A percentile compares a stretch with the other conserved stretches of the same genome.
Conservation (phyloP, 2,329 filamentous ascomycete genomes). For the Colletotrichum phormii region DNA sequence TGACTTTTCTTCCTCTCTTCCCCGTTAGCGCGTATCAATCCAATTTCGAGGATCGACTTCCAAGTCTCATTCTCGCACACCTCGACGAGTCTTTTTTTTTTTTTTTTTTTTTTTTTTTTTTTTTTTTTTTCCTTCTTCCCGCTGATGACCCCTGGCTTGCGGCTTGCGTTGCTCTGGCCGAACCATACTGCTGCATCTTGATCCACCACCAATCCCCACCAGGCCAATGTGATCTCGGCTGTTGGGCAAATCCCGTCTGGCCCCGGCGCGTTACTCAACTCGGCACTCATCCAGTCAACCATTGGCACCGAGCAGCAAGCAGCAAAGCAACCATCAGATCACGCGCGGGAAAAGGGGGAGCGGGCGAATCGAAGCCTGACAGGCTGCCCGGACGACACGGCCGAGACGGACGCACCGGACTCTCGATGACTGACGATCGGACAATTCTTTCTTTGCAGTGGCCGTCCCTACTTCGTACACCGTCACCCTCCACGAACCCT, state of each 20-base stretch:
- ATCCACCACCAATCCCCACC: conserved; percentile 14
- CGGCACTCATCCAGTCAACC: background rate
- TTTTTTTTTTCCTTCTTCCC: too few species aligned
- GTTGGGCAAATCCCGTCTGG: conserved; percentile 25
- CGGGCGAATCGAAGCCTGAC: conserved; percentile 1
- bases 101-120: too few species aligned
- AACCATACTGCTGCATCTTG: background rate
- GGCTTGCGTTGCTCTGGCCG: background rate
- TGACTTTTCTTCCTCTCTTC: background rate
- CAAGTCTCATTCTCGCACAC: background rate
- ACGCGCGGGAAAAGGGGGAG: conserved; percentile 25
- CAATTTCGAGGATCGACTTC: conserved; percentile 22
- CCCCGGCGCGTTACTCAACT: conserved; percentile 24
- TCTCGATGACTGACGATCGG: conserved; percentile 21
- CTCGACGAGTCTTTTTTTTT: background rate
- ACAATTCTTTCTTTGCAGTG: conserved; percentile 1
- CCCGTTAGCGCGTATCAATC: conserved; percentile 13
- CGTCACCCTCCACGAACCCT: too few species aligned
- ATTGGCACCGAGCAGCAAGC: background rate
- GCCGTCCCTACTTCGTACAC: background rate
- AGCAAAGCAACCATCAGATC: background rate
- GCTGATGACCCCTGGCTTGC: conserved; percentile 7
- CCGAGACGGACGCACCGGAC: conserved; percentile 24
- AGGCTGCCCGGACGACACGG: conserved; percentile 27
- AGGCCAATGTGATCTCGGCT: conserved; percentile 18